Conservation (phyloP, 352 stramenopile species). For the Phytopythium oedochilum region DNA sequence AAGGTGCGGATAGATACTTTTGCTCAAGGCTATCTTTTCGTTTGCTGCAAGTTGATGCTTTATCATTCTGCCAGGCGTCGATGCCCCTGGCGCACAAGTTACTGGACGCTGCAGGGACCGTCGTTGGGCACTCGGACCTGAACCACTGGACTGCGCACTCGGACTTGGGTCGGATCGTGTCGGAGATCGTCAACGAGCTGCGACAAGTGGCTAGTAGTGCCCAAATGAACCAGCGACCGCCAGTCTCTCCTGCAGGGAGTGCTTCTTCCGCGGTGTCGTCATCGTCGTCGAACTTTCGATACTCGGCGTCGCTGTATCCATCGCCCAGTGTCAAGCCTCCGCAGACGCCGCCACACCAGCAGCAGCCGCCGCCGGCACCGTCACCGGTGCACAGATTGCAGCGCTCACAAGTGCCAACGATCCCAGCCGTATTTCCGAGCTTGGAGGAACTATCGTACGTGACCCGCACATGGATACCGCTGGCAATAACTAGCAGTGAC, state of each 20-base stretch:
- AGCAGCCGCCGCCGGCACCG: too few relatives aligned
- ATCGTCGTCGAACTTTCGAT: conserved; percentile 5
- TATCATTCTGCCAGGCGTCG: conserved; percentile 32
- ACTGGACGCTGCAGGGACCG: conserved; percentile 66
- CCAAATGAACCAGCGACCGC: conserved; percentile 13
- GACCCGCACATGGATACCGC: neutral
- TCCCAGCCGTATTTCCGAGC: conserved; percentile 65
- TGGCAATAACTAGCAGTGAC: neutral
- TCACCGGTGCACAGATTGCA: conserved; percentile 36
- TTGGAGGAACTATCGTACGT: conserved; percentile 78
- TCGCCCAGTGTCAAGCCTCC: conserved; percentile 14
- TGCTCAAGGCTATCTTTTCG: neutral
- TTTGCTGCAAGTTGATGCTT: neutral
- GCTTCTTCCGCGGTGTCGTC: conserved; percentile 16
- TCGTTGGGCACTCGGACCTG: conserved; percentile 64
- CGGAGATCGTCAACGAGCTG: conserved; percentile 65
- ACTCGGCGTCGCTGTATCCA: conserved; percentile 12
- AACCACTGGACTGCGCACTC: conserved; percentile 82
- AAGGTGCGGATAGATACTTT: conserved; percentile 26
- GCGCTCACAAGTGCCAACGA: conserved; percentile 69
- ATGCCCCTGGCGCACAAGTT: conserved; percentile 69
- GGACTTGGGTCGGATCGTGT: conserved; percentile 76
- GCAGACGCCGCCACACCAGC: conserved; percentile 24
- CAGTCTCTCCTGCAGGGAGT: conserved; percentile 13
- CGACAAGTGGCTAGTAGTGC: conserved; percentile 14